These are phyloP conservation scores for Candida gorgasii DNA, from an alignment of 805 yeast species.

Conservation along the genomic window DNA sequence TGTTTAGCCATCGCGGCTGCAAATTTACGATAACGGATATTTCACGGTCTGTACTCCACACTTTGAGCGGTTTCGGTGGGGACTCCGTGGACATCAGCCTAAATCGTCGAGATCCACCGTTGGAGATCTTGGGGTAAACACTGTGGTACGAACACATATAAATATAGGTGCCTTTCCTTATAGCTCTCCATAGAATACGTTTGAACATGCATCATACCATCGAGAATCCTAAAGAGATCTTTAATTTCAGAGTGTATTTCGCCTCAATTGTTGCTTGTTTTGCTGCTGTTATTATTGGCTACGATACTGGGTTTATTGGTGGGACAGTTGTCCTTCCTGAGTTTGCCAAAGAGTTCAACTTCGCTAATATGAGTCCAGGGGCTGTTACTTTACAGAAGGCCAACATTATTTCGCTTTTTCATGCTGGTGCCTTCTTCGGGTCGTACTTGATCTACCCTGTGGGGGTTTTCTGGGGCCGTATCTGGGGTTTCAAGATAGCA, in stretches of 20 bases:
- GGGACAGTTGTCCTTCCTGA: conserved; percentile 48
- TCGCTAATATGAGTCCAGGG: conserved; percentile 28
- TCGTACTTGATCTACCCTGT: conserved; percentile 43
- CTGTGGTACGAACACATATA: too few species aligned
- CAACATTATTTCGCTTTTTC: conserved; percentile 49
- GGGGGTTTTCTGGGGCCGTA: conserved; percentile 42
- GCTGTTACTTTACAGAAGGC: conserved; percentile 30
- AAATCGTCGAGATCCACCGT: too few species aligned
- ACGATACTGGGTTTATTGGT: conserved; percentile 57
- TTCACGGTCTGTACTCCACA: too few species aligned
- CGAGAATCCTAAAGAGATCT: conserved; percentile 19
- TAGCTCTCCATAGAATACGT: too few species aligned
- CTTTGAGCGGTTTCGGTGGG: too few species aligned
- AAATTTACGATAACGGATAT: too few species aligned
- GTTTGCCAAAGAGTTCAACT: conserved; percentile 46
- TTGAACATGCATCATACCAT: not conserved
- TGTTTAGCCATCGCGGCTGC: too few species aligned
- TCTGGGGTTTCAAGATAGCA: conserved; percentile 36
- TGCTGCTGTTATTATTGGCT: conserved; percentile 55
- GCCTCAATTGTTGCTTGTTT: conserved; percentile 46
- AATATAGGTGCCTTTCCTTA: too few species aligned
- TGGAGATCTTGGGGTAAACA: too few species aligned
- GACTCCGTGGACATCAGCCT: too few species aligned
- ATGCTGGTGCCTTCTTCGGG: conserved; percentile 54
- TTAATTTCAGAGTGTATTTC: conserved; percentile 44